Evolutionary conservation across 768 basidiomycete species (phyloP).

Genomic region (Kwoniella heveanensis): DNA sequence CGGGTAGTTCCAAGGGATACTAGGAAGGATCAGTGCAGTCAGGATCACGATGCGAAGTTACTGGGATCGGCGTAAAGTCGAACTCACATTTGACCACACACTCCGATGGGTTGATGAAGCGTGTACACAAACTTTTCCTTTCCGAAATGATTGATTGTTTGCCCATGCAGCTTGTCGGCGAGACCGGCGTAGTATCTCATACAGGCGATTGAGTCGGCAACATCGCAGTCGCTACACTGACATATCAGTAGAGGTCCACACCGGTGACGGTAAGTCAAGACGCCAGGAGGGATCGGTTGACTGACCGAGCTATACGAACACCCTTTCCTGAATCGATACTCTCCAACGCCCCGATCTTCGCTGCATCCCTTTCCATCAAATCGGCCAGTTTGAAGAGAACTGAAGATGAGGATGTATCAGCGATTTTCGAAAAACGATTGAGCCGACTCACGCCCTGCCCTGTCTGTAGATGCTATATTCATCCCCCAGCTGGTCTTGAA

Average conservation of each 20-base stretch:
- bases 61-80: not conserved
- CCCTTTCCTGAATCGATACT: constrained; percentile 64
- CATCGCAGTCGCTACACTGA: constrained; percentile 59
- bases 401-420: constrained; percentile 61
- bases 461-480: constrained; percentile 43
- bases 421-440: not conserved
- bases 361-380: constrained; percentile 65
- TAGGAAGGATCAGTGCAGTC: constrained; percentile 53
- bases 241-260: constrained; percentile 54
- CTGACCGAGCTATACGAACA: constrained; percentile 56
- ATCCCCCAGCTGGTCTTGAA: constrained; percentile 58
- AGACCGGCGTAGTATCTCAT: constrained; percentile 83
- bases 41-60: not conserved
- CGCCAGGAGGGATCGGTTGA: not conserved
- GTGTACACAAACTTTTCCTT: constrained; percentile 66
- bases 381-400: constrained; percentile 71
- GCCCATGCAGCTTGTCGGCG: constrained; percentile 78
- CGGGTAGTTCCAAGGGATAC: constrained; percentile 69
- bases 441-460: constrained; percentile 30
- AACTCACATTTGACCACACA: constrained; percentile 56
- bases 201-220: constrained; percentile 60
- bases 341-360: constrained; percentile 73
- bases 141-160: constrained; percentile 68
- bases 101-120: constrained; percentile 65
- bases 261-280: not conserved